Base-by-base conservation (phyloP, 164 flowering plant genomes). In the Liriodendron chinense region DNA sequence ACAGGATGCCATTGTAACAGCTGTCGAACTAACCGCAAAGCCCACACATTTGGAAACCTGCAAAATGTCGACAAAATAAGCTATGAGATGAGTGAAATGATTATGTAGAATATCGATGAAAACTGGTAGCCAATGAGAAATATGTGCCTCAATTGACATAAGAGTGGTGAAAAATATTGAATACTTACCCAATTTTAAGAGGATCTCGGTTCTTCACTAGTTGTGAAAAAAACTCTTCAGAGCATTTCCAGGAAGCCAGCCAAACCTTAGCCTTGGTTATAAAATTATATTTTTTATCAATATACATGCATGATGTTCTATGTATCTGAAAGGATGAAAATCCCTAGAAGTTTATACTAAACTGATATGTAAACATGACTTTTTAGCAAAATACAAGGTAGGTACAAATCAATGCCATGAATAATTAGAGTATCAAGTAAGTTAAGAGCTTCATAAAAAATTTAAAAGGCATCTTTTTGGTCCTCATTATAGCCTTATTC, bases 221-320 rank as follows among this genome's bases (percentile, higher is more conserved):
- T 59, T 83, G 61, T 10, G 93, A 81, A 71, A 96, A 92, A 68
- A 85, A 89, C 77, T 93, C 98, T 81, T 96, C 99, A 24, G 99
- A 92, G 87, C 99, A 96, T 84, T 86, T 93, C 99, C 99, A 96
- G 24, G 97, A 89, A 77, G 96, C 99, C 72, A 92, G 98, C 67
- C 92, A 86, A 68, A 76, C 76, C 62, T 87, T 84, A 76, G 75
- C 89, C 97, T 94, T 43, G 47, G 59, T 74, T 74, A 9, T 47
- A 66, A 24, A 14, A 22, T 34, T 34, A 4, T 34, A 34, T 34
- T 34, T 4, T 34, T 34, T 34, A 34, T 34, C 7, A 34, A 7
- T 34, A 34, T 7, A 34, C 43, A 34, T 34, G 43, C 3, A 34
- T 4, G 43, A 34, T 34, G 43, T 34, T 34, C 43, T 34, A 34